Conservation (phyloP, 202 grass and related monocot genomes). For the Musa balbisiana region DNA sequence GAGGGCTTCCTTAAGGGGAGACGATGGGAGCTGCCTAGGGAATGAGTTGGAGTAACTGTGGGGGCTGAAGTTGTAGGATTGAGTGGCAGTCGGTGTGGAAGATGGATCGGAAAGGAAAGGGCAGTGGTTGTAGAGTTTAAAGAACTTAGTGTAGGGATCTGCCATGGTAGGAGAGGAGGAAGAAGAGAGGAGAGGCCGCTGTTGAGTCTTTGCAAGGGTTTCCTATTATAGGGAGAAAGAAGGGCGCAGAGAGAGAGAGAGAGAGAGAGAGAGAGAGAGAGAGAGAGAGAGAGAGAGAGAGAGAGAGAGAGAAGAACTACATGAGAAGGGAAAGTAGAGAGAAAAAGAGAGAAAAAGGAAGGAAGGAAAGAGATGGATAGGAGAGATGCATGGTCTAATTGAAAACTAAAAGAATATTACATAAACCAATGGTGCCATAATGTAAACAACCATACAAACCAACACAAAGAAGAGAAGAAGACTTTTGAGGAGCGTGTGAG, state of each 20-base stretch:
- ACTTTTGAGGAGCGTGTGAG: background rate
- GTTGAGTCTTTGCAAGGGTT: background rate
- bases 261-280: background rate
- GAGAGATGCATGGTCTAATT: background rate
- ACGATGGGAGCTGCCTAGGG: conserved; percentile 33
- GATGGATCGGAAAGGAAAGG: conserved; percentile 21
- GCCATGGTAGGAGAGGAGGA: conserved; percentile 34
- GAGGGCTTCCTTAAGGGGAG: conserved; percentile 61
- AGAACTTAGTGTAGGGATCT: conserved; percentile 55
- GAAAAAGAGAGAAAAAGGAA: background rate
- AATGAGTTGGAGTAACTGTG: conserved; percentile 21
- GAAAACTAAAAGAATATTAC: background rate
- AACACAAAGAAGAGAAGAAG: conserved; percentile 1
- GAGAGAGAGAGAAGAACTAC: background rate
- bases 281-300: no score
- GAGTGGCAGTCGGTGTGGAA: conserved; percentile 9
- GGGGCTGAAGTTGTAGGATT: background rate
- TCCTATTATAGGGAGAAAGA: background rate
- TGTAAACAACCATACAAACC: background rate
- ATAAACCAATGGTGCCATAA: background rate
- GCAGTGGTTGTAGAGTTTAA: conserved; percentile 34
- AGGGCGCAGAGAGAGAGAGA: background rate
- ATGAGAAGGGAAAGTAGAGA: background rate
- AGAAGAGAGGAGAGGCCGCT: background rate
- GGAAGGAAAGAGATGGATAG: background rate